Conservation (phyloP, 345 rosid genomes). For the Aquilaria malaccensis region DNA sequence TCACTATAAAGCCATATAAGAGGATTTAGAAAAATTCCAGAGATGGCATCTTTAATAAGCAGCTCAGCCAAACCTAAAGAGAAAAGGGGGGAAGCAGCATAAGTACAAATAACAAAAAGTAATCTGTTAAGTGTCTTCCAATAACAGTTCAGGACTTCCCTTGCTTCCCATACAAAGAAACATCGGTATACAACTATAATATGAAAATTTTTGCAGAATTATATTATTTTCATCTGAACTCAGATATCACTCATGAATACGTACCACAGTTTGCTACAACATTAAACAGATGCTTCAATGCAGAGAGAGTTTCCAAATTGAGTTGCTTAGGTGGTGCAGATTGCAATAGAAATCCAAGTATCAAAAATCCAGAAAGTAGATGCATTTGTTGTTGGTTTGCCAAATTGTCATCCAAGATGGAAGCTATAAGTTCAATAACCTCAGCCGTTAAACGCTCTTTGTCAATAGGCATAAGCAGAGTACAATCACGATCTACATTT, state of each 20-base stretch:
- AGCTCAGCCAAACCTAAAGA: slow-evolving; percentile 63
- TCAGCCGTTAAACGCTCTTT: slow-evolving; percentile 88
- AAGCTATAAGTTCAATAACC: slow-evolving; percentile 90
- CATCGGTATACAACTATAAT: slow-evolving; percentile 2
- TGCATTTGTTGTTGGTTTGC: slow-evolving; percentile 95
- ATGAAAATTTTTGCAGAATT: slow-evolving; percentile 1
- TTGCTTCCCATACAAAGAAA: background rate
- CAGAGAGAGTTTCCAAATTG: slow-evolving; percentile 85
- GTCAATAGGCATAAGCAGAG: slow-evolving; percentile 46
- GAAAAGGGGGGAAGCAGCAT: slow-evolving; percentile 7
- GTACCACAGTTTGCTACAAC: slow-evolving; percentile 70
- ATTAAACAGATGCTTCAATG: slow-evolving; percentile 78
- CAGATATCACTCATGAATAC: slow-evolving; percentile 20
- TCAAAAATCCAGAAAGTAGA: slow-evolving; percentile 81
- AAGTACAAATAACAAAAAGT: background rate
- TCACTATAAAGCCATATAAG: slow-evolving; percentile 76
- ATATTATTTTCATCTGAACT: background rate
- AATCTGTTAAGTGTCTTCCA: slow-evolving; percentile 6
- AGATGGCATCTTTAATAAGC: slow-evolving; percentile 77
- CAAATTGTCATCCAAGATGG: slow-evolving; percentile 85
- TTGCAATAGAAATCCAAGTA: slow-evolving; percentile 85
- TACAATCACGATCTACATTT: slow-evolving; percentile 36
- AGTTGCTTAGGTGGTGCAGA: slow-evolving; percentile 84
- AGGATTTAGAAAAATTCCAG: slow-evolving; percentile 85
- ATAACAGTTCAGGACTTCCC: background rate